A percentile compares a stretch with the other conserved stretches of the same genome.
Conservation (phyloP, 768 basidiomycete genomes). For the Suillus paluster region DNA sequence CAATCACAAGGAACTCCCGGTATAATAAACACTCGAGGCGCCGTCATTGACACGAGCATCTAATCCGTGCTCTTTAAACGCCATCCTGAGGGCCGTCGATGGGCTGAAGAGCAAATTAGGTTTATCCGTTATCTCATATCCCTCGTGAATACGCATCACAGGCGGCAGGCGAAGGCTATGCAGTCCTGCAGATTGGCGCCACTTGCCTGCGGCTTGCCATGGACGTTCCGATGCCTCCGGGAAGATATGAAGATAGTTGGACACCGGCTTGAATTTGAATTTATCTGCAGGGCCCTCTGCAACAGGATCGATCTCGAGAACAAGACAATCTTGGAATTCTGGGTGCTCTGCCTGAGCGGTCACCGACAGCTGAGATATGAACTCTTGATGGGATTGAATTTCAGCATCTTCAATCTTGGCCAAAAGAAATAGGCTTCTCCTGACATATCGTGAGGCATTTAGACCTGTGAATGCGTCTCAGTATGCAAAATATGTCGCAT, state of each 20-base stretch:
- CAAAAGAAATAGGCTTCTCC: slow-evolving; percentile 3
- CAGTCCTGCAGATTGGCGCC: not conserved
- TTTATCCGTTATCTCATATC: not conserved
- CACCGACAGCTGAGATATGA: slow-evolving; percentile 2
- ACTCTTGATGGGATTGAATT: slow-evolving; percentile 1
- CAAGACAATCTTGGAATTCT: slow-evolving; percentile 1
- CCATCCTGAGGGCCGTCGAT: slow-evolving; percentile 7
- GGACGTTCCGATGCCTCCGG: slow-evolving; percentile 3
- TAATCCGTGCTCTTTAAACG: slow-evolving; percentile 2
- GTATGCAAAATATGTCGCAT: not conserved
- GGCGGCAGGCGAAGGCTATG: not conserved
- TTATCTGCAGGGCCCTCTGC: not conserved
- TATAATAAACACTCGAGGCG: not conserved
- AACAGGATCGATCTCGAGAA: slow-evolving; percentile 5
- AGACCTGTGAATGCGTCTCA: not conserved
- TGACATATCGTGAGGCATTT: not conserved
- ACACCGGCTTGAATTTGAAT: slow-evolving; percentile 5
- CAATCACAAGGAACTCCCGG: not conserved
- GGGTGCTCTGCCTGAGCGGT: slow-evolving; percentile 2
- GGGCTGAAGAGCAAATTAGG: slow-evolving; percentile 3
- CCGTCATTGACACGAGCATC: not conserved
- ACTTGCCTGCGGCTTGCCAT: not conserved
- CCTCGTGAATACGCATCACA: not conserved
- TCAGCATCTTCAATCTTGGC: slow-evolving; percentile 5
- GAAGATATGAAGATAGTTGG: slow-evolving; percentile 6